Evolutionary conservation across 2,329 filamentous ascomycete species (phyloP).

Genomic region (Xylaria sp.): DNA sequence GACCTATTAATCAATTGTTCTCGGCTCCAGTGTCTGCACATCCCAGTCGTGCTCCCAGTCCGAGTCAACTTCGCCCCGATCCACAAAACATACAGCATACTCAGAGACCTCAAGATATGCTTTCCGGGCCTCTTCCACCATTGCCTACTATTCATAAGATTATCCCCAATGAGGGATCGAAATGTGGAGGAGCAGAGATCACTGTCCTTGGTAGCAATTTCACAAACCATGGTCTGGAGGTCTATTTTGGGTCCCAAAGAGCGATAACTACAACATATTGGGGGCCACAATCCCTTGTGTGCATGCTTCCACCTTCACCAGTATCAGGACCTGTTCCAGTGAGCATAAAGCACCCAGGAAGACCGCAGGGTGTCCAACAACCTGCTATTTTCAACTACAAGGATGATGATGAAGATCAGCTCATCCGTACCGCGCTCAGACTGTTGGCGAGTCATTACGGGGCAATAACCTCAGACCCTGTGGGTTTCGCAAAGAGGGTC

Average conservation of each 20-base stretch:
- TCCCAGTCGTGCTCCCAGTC: conserved; percentile 82
- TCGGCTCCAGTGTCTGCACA: conserved; percentile 79
- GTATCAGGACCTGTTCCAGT: conserved; percentile 76
- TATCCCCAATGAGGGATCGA: conserved; percentile 84
- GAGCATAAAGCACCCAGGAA: conserved; percentile 66
- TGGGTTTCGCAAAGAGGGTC: conserved; percentile 70
- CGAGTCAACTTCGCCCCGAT: conserved; percentile 64
- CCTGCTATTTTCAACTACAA: conserved; percentile 76
- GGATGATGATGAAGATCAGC: conserved; percentile 75
- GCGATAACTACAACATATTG: conserved; percentile 81
- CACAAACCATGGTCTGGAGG: conserved; percentile 77
- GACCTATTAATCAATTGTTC: conserved; percentile 72
- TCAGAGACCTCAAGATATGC: conserved; percentile 58
- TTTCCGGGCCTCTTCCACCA: conserved; percentile 60
- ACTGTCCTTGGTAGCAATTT: conserved; percentile 86
- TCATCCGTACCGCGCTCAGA: conserved; percentile 74
- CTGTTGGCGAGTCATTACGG: conserved; percentile 73
- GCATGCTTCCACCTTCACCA: conserved; percentile 77
- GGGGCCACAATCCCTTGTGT: conserved; percentile 83
- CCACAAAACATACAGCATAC: conserved; percentile 56
- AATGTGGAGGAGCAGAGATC: conserved; percentile 86
- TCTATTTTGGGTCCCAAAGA: conserved; percentile 79
- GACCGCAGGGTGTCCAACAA: conserved; percentile 51
- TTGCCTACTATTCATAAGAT: conserved; percentile 81
- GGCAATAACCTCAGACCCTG: conserved; percentile 69